Evolutionary conservation across 768 basidiomycete species (phyloP), one percentile per base, ranked within the genome.

Genomic region (Tricholoma sp.): DNA sequence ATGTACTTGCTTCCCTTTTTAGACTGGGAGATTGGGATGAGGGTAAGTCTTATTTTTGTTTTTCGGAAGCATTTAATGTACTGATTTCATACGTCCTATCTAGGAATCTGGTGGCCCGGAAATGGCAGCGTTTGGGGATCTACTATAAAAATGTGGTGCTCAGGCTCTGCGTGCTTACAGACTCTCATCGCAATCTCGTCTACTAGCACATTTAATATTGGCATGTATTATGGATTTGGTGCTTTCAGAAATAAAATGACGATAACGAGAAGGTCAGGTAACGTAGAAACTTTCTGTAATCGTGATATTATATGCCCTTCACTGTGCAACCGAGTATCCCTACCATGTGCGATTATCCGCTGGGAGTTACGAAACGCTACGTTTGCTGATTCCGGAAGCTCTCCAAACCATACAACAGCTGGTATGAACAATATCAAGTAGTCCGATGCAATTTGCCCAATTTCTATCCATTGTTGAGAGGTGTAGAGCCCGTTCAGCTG

Each of bases 1-100:
- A 2, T 1, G 3, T 52, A 3, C 50, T n/a, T 53, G 10, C 34
- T 45, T 8, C 61, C 59, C 47, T 52, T 20, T 49, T 7, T 63
- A 93, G 91, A 95, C 72, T 97, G 93, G 89, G 94, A 97, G 71
- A 94, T 97, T 52, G 94, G 94, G 55, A 89, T 92, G 81, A 80
- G 86, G 70, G 82, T 77, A 61, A 55, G 66, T 67, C 7, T 7
- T 6, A 15, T 49, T 41, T 45, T 15, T 6, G 6, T 15, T 29
- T 3, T 17, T 6, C 9, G 6, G 5, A 6, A 1, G 15, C 13
- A 10, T 36, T 10, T 24, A 4, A 13, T 37, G 20, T 24, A 20
- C 28, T 17, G 29, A 36, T 29, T 5, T 39, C 1, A 24, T 24
- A 1, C 24, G 24, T 24, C 24, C 24, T 24, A 24, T 24, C 24